These are phyloP conservation scores for Microthyrium microscopicum DNA, from an alignment of 2,329 filamentous ascomycete species.

Conservation along the genomic window DNA sequence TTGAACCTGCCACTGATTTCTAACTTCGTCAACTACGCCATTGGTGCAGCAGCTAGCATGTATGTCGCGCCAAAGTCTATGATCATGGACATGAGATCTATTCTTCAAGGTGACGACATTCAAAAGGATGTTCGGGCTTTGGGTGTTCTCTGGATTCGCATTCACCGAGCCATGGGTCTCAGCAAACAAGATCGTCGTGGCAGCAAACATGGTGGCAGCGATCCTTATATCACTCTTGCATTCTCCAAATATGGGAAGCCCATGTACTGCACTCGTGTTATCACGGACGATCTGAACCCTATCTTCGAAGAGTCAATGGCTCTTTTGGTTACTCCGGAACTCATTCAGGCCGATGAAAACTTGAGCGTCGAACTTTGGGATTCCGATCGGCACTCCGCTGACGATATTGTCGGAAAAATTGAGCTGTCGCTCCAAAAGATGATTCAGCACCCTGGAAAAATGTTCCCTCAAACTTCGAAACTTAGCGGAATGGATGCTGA, in stretches of 20 bases:
- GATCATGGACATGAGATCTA: conserved; percentile 77
- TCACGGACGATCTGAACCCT: conserved; percentile 85
- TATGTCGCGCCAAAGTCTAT: conserved; percentile 92
- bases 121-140: conserved; percentile 76
- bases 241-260: conserved; percentile 97
- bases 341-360: conserved; percentile 87
- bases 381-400: conserved; percentile 77
- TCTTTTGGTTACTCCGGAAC: conserved; percentile 69
- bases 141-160: conserved; percentile 82
- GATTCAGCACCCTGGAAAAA: conserved; percentile 81
- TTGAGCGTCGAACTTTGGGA: conserved; percentile 93
- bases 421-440: conserved; percentile 89
- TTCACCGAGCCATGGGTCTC: conserved; percentile 71
- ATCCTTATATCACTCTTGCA: conserved; percentile 86
- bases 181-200: conserved; percentile 83
- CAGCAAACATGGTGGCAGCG: conserved; percentile 71
- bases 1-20: conserved; percentile 84
- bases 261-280: conserved; percentile 93
- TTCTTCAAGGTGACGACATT: conserved; percentile 81
- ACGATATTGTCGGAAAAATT: conserved; percentile 89
- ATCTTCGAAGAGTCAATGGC: conserved; percentile 76
- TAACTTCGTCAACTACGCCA: conserved; percentile 93
- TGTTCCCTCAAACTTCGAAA: conserved; percentile 79
- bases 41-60: conserved; percentile 69
- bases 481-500: conserved; percentile 69